Conservation (phyloP, 257 asterid genomes). For the Mitragyna speciosa region DNA sequence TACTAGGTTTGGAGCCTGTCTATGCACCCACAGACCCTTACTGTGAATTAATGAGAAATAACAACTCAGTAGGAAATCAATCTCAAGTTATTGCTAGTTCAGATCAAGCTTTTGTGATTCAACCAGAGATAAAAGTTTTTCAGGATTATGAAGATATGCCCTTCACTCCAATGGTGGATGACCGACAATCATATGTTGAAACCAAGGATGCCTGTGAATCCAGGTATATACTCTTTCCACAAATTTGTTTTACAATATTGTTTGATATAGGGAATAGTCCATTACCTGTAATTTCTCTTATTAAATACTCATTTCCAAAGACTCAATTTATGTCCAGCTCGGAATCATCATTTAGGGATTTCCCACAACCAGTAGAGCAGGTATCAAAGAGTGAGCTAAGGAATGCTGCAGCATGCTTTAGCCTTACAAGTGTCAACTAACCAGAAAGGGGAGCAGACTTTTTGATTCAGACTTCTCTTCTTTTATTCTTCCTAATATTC, state of each 20-base stretch:
- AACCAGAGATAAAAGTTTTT: constrained; percentile 18
- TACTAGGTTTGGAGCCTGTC: constrained; percentile 17
- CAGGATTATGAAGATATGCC: constrained; percentile 17
- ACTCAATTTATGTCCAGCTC: constrained; percentile 29
- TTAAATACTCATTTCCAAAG: not conserved
- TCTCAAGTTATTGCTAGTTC: constrained; percentile 17
- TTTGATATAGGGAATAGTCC: not conserved
- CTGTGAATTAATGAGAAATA: constrained; percentile 6
- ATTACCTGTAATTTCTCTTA: not conserved
- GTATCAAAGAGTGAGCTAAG: constrained; percentile 34
- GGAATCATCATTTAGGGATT: constrained; percentile 31
- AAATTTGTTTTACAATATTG: not conserved
- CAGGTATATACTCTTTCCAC: constrained; percentile 28
- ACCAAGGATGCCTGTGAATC: constrained; percentile 35
- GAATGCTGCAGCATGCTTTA: constrained; percentile 47
- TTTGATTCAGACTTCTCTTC: not conserved
- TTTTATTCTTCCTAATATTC: not conserved
- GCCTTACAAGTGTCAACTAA: constrained; percentile 34
- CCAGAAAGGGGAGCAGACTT: not conserved
- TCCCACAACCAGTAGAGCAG: constrained; percentile 11
- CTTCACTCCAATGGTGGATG: constrained; percentile 27
- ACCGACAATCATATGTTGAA: constrained; percentile 42
- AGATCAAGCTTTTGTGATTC: not conserved
- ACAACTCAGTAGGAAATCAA: constrained; percentile 17
- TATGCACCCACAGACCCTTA: not conserved